Base-by-base conservation (phyloP, 176 grass and related monocot genomes). In the Poa pratensis region DNA sequence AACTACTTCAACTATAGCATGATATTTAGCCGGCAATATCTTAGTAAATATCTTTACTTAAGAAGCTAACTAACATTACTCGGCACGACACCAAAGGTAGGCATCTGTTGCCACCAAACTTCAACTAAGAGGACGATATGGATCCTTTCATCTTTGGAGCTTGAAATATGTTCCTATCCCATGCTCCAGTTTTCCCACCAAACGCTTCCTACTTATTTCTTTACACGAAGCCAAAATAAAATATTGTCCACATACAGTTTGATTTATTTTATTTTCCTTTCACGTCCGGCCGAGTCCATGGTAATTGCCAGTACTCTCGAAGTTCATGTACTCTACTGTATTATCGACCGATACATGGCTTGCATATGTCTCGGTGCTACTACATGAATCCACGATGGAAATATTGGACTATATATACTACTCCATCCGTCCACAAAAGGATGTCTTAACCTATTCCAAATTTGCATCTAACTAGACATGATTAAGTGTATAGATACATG, bases 21-120 rank as follows among this genome's bases (percentile, higher is more conserved):
- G 43, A 50, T 30, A 52, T 9, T 15, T 32, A 6, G 7, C 24
- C 8, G 16, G 16, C 11, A 35, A 52, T 32, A 9, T 53, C 22
- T 80, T 22, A 23, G 22, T 55, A 59, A 20, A 13, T 20, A 78
- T 32, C 12, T 9, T 78, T 83, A 49, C 42, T 63, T 80, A 9
- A 24, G 18, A 66, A 66, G n/a, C 66, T 34, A 58, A 19, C 42
- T 55, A 75, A 64, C 20, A 62, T 72, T 55, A 64, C 46, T 32
- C 28, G 18, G 40, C 75, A 84, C 75, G 75, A 57, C 26, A 88
- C 43, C 16, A 42, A 73, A 5, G 82, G 67, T 89, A 80, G 87
- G 76, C 84, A 55, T 30, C 22, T 9, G 46, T 84, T 75, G 76
- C 55, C 68, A 84, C 87, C 87, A 16, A 89, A 89, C 82, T 74